Conservation (phyloP, 1,284 basidiomycete species). For the Cutaneotrichosporon cavernicola region DNA sequence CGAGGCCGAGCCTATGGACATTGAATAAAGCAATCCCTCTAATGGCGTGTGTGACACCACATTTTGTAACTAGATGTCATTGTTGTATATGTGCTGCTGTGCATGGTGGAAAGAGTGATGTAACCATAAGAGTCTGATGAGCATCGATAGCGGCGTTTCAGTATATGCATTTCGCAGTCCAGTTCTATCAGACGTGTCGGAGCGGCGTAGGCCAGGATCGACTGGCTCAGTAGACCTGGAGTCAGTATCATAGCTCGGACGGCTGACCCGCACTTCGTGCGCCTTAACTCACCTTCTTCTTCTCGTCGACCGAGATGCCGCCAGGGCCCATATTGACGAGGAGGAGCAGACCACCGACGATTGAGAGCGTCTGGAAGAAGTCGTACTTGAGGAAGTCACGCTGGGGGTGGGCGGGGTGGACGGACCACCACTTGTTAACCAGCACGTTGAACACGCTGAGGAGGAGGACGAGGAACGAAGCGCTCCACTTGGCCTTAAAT, state of each 20-base stretch:
- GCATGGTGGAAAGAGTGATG: not conserved
- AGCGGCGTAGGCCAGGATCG: not conserved
- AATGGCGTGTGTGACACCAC: not conserved
- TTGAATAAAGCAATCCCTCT: conserved; percentile 9
- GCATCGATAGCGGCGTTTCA: not conserved
- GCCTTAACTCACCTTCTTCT: conserved; percentile 69
- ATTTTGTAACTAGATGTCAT: not conserved
- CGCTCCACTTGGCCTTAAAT: conserved; percentile 99
- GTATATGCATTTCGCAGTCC: not conserved
- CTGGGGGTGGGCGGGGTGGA: conserved; percentile 89
- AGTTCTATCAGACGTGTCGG: conserved; percentile 1
- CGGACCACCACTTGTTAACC: conserved; percentile 98
- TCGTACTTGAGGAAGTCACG: conserved; percentile 91
- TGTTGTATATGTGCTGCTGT: not conserved
- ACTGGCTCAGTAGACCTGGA: conserved; percentile 8
- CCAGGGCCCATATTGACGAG: conserved; percentile 98
- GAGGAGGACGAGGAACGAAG: conserved; percentile 90
- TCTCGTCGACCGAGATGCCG: conserved; percentile 96
- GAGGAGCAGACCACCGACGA: conserved; percentile 94
- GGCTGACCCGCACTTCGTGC: not conserved
- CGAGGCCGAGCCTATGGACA: conserved; percentile 21
- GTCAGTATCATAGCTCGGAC: not conserved
- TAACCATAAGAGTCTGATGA: not conserved
- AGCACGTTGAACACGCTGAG: conserved; percentile 95
- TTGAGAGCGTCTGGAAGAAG: conserved; percentile 86